These are phyloP conservation scores for Combretum micranthum DNA, from an alignment of 345 rosid species.

Conservation along the genomic window DNA sequence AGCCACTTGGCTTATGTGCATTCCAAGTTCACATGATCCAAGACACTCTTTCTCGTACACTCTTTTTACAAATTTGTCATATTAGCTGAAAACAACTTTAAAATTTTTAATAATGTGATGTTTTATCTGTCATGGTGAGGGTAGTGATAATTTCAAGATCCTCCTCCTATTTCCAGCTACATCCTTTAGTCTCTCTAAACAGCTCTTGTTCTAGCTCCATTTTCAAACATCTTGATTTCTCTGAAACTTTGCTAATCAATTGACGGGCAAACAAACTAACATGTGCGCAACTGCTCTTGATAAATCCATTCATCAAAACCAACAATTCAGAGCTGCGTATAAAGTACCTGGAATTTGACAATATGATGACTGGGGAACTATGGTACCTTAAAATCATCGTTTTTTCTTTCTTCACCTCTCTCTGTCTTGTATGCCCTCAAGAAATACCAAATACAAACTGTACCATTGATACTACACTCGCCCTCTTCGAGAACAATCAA, in stretches of 20 bases:
- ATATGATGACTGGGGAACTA: too few species aligned
- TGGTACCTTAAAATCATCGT: neutral
- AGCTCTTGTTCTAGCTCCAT: too few species aligned
- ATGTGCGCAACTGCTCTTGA: too few species aligned
- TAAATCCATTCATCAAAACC: too few species aligned
- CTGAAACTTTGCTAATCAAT: neutral
- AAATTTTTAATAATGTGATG: too few species aligned
- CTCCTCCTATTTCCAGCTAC: neutral
- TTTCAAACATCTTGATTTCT: neutral
- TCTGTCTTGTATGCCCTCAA: conserved; percentile 1
- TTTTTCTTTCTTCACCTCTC: neutral
- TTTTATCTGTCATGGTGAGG: neutral
- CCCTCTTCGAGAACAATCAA: conserved; percentile 7
- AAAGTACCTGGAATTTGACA: too few species aligned
- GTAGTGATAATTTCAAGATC: conserved; percentile 3
- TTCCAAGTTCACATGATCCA: conserved; percentile 5
- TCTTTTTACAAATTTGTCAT: too few species aligned
- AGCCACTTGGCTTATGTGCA: conserved; percentile 19
- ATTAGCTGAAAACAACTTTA: neutral
- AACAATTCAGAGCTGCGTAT: too few species aligned
- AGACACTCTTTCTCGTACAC: neutral
- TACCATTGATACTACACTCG: neutral
- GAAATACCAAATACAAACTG: neutral
- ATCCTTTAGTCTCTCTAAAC: neutral
- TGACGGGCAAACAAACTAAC: too few species aligned